Evolutionary conservation across 495 filamentous ascomycete species (phyloP), one percentile per base, ranked within the genome.

Genomic region (Thermothielavioides terrestris): DNA sequence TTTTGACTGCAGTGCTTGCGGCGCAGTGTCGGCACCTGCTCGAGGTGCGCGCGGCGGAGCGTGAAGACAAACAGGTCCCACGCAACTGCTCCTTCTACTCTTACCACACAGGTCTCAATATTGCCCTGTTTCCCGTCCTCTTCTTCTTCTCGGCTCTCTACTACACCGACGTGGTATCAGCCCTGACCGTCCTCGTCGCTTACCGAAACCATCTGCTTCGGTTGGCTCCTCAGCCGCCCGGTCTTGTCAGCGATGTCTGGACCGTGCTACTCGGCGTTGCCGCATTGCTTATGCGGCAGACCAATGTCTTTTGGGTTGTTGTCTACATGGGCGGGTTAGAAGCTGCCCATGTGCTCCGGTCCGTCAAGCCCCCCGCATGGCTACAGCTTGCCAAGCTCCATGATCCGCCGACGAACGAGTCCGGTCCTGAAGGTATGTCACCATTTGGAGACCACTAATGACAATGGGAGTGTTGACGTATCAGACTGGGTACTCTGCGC

Each of bases 121-220:
- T 95, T 38, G 80, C 81, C 44, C 70, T 95, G 4, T 95, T 97
- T 56, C 94, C 92, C 9, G 81, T 86, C 5, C 61, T 97, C 1
- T 96, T 94, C 72, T 97, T 97, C 74, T 97, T 98, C 66, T 91
- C 87, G 0, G 87, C 77, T 0, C 68, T 98, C 15, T 97, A 91
- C 63, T 98, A 98, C 62, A 98, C 92, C 8, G 92, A 98, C 69
- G 79, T 95, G 0, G 60, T 74, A 27, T 85, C 82, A 4, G 85
- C 83, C 0, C 58, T 84, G 56, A 68, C 78, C 34, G 82, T 94
- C 1, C 64, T 94, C 2, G 64, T 77, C 27, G 76, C 80, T 0
- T 88, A 88, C 56, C 66, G 77, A 31, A 80, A 80, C 57, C 80
- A 84, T 53, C 63, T 86, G 18, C 40, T 50, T 2, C 67, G 74